These are phyloP conservation scores for Avena insularis DNA, from an alignment of 176 grass and related monocot species.

Conservation along the genomic window DNA sequence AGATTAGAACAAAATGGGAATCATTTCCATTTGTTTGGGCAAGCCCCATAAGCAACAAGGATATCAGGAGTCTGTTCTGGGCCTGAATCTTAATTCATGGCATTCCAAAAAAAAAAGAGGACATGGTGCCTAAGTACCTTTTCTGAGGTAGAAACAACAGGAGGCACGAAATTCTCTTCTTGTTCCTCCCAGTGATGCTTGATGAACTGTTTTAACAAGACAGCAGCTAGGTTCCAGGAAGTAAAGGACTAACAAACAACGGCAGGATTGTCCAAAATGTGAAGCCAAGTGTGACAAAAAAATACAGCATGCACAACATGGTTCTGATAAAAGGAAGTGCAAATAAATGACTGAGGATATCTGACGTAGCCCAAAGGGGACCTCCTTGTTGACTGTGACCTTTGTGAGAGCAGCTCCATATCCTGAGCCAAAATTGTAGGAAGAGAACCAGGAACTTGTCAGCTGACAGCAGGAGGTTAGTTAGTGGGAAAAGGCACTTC, in stretches of 20 bases:
- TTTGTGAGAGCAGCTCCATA: slow-evolving; percentile 92
- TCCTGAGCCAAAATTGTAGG: slow-evolving; percentile 53
- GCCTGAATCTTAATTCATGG: not conserved
- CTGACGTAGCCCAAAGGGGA: slow-evolving; percentile 85
- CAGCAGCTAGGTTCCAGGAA: slow-evolving; percentile 74
- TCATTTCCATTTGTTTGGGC: not conserved
- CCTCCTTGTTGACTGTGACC: slow-evolving; percentile 81
- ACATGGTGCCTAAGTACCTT: slow-evolving; percentile 57
- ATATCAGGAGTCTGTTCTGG: not conserved
- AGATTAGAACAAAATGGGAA: slow-evolving; percentile 28
- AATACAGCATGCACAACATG: not conserved
- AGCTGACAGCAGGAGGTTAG: slow-evolving; percentile 4
- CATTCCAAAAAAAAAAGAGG: not conserved
- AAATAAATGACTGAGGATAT: slow-evolving; percentile 70
- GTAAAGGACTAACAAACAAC: slow-evolving; percentile 60
- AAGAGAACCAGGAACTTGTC: slow-evolving; percentile 32
- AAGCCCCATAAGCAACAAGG: not conserved
- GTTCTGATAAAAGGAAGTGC: not conserved
- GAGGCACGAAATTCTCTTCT: slow-evolving; percentile 90
- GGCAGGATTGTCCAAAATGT: not conserved
- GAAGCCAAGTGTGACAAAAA: not conserved
- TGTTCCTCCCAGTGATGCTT: slow-evolving; percentile 94
- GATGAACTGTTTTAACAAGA: slow-evolving; percentile 97
- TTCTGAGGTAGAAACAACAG: slow-evolving; percentile 74
- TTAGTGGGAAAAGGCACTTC: not conserved